Conservation (phyloP, 371 early-diverging fungal genomes). For the Lichtheimia corymbifera region DNA sequence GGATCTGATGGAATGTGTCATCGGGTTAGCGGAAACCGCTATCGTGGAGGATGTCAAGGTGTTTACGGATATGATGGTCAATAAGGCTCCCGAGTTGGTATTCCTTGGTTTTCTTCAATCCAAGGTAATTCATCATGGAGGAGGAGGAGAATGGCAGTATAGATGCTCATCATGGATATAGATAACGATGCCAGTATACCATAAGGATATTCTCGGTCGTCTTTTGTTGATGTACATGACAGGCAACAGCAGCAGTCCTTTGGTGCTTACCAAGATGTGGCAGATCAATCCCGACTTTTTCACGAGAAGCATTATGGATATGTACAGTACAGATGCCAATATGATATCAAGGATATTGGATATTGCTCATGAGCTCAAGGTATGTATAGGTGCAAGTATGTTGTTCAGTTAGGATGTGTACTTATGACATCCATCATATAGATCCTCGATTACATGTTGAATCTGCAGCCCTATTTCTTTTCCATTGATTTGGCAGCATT, state of each 20-base stretch:
- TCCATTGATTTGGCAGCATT: constrained; percentile 85
- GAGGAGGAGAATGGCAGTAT: background rate
- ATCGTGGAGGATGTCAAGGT: constrained; percentile 66
- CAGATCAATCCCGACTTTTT: constrained; percentile 63
- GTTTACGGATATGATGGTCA: constrained; percentile 65
- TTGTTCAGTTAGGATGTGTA: background rate
- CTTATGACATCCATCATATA: constrained; percentile 27
- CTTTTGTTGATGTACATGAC: constrained; percentile 69
- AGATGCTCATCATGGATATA: constrained; percentile 8
- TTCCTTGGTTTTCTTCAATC: constrained; percentile 78
- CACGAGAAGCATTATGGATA: constrained; percentile 65
- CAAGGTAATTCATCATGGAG: constrained; percentile 27
- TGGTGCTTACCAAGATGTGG: constrained; percentile 80
- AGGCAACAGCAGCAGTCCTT: constrained; percentile 68
- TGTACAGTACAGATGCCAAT: constrained; percentile 76
- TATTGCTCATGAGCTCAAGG: constrained; percentile 82
- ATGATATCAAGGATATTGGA: constrained; percentile 76
- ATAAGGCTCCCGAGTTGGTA: constrained; percentile 75
- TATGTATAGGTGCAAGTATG: constrained; percentile 23
- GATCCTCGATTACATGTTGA: constrained; percentile 75
- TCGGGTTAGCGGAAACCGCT: constrained; percentile 62
- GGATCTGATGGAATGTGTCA: constrained; percentile 73
- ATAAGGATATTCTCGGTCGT: constrained; percentile 69
- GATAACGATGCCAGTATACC: constrained; percentile 61
- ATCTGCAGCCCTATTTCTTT: constrained; percentile 69